Evolutionary conservation across 345 rosid species (phyloP), one percentile per base, ranked within the genome.

Genomic region (Cochlearia excelsa): DNA sequence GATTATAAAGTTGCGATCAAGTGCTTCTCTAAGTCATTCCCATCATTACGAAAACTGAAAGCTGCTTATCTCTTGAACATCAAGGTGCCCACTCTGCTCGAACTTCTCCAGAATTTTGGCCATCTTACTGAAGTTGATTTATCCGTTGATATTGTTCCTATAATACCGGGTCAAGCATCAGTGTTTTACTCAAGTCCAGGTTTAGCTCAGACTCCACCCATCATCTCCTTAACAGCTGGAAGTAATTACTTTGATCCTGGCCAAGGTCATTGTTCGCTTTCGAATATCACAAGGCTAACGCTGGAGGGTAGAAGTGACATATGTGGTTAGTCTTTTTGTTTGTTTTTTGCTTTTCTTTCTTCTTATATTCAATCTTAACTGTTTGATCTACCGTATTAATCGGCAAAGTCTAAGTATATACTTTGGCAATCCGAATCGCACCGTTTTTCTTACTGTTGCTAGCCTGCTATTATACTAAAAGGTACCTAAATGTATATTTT

Each of bases 261-360:
- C 7, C 53, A 42, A 55, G 31, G 52, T 63, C 59, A 29, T 37
- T 5, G 28, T 46, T 46, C 40, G 2, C 57, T 54, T 43, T 78
- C 89, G 31, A 84, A 67, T 58, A 61, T 89, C 58, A 77, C 79
- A 35, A 79, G 74, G 56, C 80, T 86, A 61, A 75, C 81, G 29
- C 77, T 89, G 64, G 87, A 84, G 80, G 97, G 97, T 51, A 77
- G 97, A 69, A 78, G 64, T 70, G 89, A 86, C 46, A 31, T 89
- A 47, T 65, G 27, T 71, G 97, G 97, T 86, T 72, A 77, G 89
- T 67, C 59, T 45, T 61, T 43, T 48, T 66, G 40, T 47, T 46
- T 8, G 5, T 40, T 26, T 42, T 23, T 46, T 47, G 50, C 40
- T 26, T 30, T 60, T 47, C 16, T 66, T 59, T 52, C 6, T 41